phyloP scores from a whole-genome alignment of 352 stramenopile species.

The Lagenidium sp. region DNA sequence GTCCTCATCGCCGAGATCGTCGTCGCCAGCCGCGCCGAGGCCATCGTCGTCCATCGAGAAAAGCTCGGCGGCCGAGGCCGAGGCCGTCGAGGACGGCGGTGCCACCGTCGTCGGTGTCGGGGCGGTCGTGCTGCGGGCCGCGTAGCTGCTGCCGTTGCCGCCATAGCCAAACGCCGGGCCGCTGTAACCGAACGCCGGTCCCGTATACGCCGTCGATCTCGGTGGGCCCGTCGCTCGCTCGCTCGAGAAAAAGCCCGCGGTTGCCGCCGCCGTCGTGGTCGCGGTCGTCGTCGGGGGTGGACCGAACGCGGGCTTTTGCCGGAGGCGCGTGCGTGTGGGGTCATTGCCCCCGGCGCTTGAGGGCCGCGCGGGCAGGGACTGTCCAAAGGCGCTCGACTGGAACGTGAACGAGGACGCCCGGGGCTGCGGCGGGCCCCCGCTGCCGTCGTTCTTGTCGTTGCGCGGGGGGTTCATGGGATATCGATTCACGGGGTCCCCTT shows the following conservation, averaged over 20 bases:
- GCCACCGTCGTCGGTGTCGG: not conserved
- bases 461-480: no score
- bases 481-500: no score
- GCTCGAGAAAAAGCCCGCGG: no score
- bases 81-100: not conserved
- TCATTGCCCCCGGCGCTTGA: constrained; percentile 40
- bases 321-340: constrained; percentile 21
- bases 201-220: not conserved
- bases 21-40: constrained; percentile 50
- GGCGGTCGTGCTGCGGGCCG: not conserved
- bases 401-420: not conserved
- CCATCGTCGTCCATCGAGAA: constrained; percentile 72
- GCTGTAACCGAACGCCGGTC: no score
- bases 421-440: constrained; percentile 7
- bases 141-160: no score
- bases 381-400: not conserved
- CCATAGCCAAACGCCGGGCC: no score
- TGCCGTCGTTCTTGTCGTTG: no score
- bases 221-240: not conserved
- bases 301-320: not conserved
- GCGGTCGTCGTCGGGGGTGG: not conserved
- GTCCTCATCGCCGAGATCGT: constrained; percentile 49
- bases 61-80: constrained; percentile 18
- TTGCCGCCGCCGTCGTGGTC: not conserved
- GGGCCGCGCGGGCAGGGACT: no score